These are phyloP conservation scores for Fusarium clavum DNA, from an alignment of 2,329 filamentous ascomycete genomes.

Conservation along the genomic window DNA sequence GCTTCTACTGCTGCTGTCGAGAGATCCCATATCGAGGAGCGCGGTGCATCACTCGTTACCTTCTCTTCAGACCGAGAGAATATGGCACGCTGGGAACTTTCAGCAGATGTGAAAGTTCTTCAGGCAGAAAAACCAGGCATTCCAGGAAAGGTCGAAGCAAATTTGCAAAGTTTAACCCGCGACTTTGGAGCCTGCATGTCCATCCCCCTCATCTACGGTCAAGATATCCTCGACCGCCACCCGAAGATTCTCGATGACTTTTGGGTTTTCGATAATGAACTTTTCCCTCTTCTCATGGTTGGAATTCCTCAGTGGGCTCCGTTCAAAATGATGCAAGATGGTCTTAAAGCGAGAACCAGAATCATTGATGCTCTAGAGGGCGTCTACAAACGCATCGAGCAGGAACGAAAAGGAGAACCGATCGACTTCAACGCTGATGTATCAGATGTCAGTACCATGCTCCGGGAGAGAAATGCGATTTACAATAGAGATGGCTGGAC, in stretches of 20 bases:
- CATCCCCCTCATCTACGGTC: slow-evolving; percentile 39
- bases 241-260: slow-evolving; percentile 34
- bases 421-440: slow-evolving; percentile 32
- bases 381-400: slow-evolving; percentile 12
- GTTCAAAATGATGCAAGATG: slow-evolving; percentile 32
- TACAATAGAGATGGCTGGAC: slow-evolving; percentile 28
- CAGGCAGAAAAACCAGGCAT: not conserved
- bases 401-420: slow-evolving; percentile 16
- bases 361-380: slow-evolving; percentile 18
- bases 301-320: slow-evolving; percentile 39
- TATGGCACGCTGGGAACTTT: slow-evolving; percentile 37
- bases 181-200: slow-evolving; percentile 43
- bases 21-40: slow-evolving; percentile 20
- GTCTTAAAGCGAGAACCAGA: slow-evolving; percentile 29
- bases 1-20: slow-evolving; percentile 35
- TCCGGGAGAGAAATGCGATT: slow-evolving; percentile 32
- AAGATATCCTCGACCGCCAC: slow-evolving; percentile 34
- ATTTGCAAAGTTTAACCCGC: slow-evolving; percentile 23
- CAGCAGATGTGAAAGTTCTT: slow-evolving; percentile 16
- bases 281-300: slow-evolving; percentile 37
- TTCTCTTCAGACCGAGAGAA: slow-evolving; percentile 18
- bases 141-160: slow-evolving; percentile 7
- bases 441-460: slow-evolving; percentile 24
- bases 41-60: slow-evolving; percentile 25
- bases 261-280: slow-evolving; percentile 41